A percentile compares a stretch with the other conserved stretches of the same genome.
These are phyloP conservation scores for Cornus kousa DNA, from an alignment of 148 eudicot genomes.

Conservation along the genomic window DNA sequence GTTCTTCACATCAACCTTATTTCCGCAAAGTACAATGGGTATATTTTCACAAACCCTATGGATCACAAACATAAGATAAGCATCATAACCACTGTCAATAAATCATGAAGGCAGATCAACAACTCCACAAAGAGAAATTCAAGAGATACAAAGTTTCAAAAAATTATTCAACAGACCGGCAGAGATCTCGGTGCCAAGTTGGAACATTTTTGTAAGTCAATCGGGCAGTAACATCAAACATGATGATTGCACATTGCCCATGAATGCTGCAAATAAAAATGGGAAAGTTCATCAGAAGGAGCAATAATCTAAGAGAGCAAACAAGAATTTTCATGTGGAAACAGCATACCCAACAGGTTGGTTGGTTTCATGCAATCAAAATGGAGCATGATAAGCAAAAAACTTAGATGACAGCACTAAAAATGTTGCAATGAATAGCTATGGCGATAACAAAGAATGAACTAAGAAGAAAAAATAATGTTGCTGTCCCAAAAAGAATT, in stretches of 20 bases:
- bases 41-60: conserved; percentile 19
- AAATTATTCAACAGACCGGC: conserved; percentile 1
- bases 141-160: not conserved
- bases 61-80: not conserved
- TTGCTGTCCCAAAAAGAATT: not conserved
- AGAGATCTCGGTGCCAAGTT: conserved; percentile 21
- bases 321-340: not conserved
- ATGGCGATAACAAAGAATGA: not conserved
- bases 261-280: conserved; percentile 17
- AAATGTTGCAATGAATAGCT: not conserved
- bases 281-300: not conserved
- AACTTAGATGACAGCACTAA: not conserved
- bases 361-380: not conserved
- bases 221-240: conserved; percentile 23
- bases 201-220: conserved; percentile 23
- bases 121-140: not conserved
- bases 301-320: not conserved
- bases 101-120: not conserved
- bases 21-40: conserved; percentile 21
- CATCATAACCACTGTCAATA: not conserved
- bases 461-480: no score
- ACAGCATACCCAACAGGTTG: not conserved
- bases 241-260: conserved; percentile 23
- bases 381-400: not conserved
- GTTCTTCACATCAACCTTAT: conserved; percentile 26